Percentiles rank a stretch among this genome's conserved stretches.
Conservation (phyloP, 2,329 filamentous ascomycete species). For the Xylariaceae sp. region DNA sequence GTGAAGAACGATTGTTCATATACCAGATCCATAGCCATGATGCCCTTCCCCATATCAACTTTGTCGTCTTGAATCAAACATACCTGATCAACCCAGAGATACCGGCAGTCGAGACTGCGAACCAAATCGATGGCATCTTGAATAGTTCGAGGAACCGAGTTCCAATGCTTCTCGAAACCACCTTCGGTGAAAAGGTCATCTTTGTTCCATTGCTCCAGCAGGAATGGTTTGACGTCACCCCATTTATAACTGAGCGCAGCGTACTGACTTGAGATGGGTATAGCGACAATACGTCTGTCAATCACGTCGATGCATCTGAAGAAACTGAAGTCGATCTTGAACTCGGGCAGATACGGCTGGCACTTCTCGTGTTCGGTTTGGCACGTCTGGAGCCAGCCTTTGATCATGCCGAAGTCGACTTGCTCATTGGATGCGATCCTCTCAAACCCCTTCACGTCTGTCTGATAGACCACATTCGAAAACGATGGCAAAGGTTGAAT, state of each 20-base stretch:
- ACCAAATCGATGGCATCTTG: slow-evolving; percentile 15
- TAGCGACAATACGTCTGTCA: slow-evolving; percentile 12
- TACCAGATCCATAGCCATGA: slow-evolving; percentile 16
- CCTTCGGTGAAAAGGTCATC: slow-evolving; percentile 12
- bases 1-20: slow-evolving; percentile 16
- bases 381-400: slow-evolving; percentile 12
- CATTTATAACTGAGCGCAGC: slow-evolving; percentile 16
- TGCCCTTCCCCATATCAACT: slow-evolving; percentile 9
- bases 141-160: slow-evolving; percentile 12
- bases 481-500: slow-evolving; percentile 14
- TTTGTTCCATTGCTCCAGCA: slow-evolving; percentile 12
- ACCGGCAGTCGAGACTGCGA: slow-evolving; percentile 10
- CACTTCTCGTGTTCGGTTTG: slow-evolving; percentile 10
- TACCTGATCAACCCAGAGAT: slow-evolving; percentile 15
- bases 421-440: slow-evolving; percentile 4
- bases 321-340: slow-evolving; percentile 14
- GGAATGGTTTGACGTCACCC: slow-evolving; percentile 11
- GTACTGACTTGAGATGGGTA: slow-evolving; percentile 13
- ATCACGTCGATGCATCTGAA: slow-evolving; percentile 16
- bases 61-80: slow-evolving; percentile 17
- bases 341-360: slow-evolving; percentile 5
- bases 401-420: slow-evolving; percentile 13
- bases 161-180: slow-evolving; percentile 12
- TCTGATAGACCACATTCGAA: slow-evolving; percentile 10
- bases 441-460: slow-evolving; percentile 13